phyloP scores from a whole-genome alignment of 106 monocot genomes.

The Acorus gramineus region DNA sequence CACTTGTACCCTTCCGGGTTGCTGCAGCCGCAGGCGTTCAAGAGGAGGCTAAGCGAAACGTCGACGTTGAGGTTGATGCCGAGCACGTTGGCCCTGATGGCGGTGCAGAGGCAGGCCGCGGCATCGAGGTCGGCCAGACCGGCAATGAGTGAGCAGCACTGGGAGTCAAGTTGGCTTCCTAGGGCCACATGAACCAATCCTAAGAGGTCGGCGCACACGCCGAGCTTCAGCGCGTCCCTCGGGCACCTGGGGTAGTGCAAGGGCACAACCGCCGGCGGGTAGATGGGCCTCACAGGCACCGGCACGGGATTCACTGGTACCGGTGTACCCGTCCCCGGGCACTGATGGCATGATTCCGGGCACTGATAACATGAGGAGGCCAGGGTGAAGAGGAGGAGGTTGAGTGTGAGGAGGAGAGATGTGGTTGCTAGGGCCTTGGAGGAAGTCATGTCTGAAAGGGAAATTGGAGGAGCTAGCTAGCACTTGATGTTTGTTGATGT shows the following conservation, averaged over 20 bases:
- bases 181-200: slow-evolving; percentile 12
- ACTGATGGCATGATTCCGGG: too few relatives aligned
- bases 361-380: too few relatives aligned
- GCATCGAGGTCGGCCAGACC: slow-evolving; percentile 39
- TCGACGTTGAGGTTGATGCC: slow-evolving; percentile 13
- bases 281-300: slow-evolving; percentile 25
- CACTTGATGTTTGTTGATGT: too few relatives aligned
- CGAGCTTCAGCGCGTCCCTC: slow-evolving; percentile 44
- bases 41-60: too few relatives aligned
- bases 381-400: too few relatives aligned
- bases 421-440: too few relatives aligned
- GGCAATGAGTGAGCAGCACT: slow-evolving; percentile 40
- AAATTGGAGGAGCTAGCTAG: too few relatives aligned
- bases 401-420: too few relatives aligned
- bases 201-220: slow-evolving; percentile 23
- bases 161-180: slow-evolving; percentile 12
- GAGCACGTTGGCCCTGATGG: slow-evolving; percentile 31
- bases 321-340: neutral
- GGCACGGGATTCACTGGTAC: slow-evolving; percentile 12
- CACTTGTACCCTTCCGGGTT: too few relatives aligned
- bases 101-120: slow-evolving; percentile 55
- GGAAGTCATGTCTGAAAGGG: too few relatives aligned
- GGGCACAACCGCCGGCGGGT: too few relatives aligned
- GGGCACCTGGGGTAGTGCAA: slow-evolving; percentile 18
- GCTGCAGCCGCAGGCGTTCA: too few relatives aligned